Percentiles rank a stretch among this genome's conserved stretches.
phyloP scores from a whole-genome alignment of 116 monocot species.

The Cymodocea nodosa region DNA sequence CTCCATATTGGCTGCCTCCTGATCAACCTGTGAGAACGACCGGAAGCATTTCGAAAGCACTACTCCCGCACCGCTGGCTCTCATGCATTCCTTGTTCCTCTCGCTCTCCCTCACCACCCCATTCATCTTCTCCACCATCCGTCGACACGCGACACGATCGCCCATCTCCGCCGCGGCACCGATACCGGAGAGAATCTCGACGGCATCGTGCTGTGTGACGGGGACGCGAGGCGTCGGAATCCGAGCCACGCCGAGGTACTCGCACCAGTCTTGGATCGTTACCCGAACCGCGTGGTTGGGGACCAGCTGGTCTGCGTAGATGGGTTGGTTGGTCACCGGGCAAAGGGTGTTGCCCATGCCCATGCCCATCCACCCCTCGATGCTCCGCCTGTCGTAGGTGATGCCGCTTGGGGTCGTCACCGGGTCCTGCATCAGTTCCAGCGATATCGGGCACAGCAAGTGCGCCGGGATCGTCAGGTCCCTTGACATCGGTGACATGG shows the following conservation, averaged over 20 bases:
- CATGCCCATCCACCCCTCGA: slow-evolving; percentile 64
- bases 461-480: slow-evolving; percentile 22
- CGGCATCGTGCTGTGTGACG: slow-evolving; percentile 3
- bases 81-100: slow-evolving; percentile 26
- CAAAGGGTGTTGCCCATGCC: slow-evolving; percentile 28
- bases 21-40: background rate
- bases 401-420: slow-evolving; percentile 51
- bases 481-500: background rate
- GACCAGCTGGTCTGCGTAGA: slow-evolving; percentile 12
- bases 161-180: background rate
- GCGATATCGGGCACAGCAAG: slow-evolving; percentile 61
- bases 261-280: slow-evolving; percentile 64
- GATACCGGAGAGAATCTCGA: slow-evolving; percentile 11
- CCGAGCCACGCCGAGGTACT: slow-evolving; percentile 25
- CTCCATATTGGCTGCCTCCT: no score
- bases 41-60: slow-evolving; percentile 15
- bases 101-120: slow-evolving; percentile 35
- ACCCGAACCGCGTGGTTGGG: slow-evolving; percentile 45
- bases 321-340: slow-evolving; percentile 23
- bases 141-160: slow-evolving; percentile 9
- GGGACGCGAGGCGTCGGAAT: slow-evolving; percentile 55
- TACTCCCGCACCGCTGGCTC: slow-evolving; percentile 11
- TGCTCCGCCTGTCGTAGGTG: slow-evolving; percentile 71
- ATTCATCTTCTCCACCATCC: slow-evolving; percentile 16
- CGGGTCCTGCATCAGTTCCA: slow-evolving; percentile 71